A percentile compares a stretch with the other conserved stretches of the same genome.
These are phyloP conservation scores for Erysimum cheiri DNA, from an alignment of 441 rosid species.

Conservation along the genomic window DNA sequence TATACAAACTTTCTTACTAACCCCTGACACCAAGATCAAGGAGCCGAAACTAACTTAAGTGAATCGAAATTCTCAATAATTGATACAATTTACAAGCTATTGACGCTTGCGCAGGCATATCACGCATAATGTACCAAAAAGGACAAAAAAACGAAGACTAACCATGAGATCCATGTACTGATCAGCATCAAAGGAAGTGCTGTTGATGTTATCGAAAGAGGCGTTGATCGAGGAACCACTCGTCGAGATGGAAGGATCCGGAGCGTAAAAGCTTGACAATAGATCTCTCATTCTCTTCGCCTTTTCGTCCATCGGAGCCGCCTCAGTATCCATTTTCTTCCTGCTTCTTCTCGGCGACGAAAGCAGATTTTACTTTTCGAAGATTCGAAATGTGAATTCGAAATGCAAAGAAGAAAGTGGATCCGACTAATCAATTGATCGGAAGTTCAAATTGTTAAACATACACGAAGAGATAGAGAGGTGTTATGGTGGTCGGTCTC, in stretches of 20 bases:
- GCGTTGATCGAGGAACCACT: conserved; percentile 50
- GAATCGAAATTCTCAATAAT: conserved; percentile 18
- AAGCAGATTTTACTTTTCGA: not conserved
- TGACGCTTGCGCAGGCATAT: not conserved
- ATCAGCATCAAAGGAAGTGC: conserved; percentile 81
- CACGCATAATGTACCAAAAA: not conserved
- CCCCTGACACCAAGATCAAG: not conserved
- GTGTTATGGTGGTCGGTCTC: not conserved
- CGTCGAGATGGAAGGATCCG: conserved; percentile 75
- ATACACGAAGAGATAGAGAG: too few relatives aligned
- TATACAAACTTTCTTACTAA: conserved; percentile 5
- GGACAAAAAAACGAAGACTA: conserved; percentile 25
- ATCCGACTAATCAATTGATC: conserved; percentile 25
- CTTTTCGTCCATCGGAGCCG: conserved; percentile 85
- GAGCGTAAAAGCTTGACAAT: conserved; percentile 91
- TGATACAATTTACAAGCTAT: conserved; percentile 2
- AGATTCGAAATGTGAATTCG: conserved; percentile 18
- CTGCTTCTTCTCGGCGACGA: conserved; percentile 11
- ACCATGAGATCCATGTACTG: conserved; percentile 97
- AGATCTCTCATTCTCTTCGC: conserved; percentile 99
- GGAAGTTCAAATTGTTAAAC: not conserved
- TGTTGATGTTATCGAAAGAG: conserved; percentile 78
- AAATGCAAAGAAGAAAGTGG: conserved; percentile 11
- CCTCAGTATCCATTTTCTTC: conserved; percentile 62
- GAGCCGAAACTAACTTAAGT: conserved; percentile 18